A percentile compares a stretch with the other conserved stretches of the same genome.
Conservation (phyloP, 345 rosid species). For the Populus davidiana region DNA sequence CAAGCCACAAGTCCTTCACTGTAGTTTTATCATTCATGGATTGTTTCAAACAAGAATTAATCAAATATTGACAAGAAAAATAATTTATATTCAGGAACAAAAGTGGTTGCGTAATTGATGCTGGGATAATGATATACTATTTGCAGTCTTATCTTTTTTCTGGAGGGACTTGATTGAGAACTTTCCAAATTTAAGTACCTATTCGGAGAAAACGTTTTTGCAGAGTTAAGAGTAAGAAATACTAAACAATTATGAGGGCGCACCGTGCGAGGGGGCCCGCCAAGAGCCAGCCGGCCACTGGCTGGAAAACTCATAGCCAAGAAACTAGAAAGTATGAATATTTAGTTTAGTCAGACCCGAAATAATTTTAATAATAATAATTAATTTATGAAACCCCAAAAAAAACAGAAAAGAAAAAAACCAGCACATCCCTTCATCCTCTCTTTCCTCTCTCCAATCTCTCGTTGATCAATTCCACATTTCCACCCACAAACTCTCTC, state of each 20-base stretch:
- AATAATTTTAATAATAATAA: neutral
- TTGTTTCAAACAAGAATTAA: too few species aligned
- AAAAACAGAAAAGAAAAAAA: neutral
- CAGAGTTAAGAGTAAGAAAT: too few species aligned
- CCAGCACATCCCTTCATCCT: neutral
- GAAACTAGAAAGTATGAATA: neutral
- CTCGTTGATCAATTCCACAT: constrained; percentile 8
- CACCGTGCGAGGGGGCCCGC: constrained; percentile 10
- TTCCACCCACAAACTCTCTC: neutral
- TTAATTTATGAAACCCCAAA: neutral
- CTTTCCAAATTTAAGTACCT: neutral
- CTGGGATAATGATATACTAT: too few species aligned
- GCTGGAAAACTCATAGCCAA: neutral
- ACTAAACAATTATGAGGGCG: constrained; percentile 1
- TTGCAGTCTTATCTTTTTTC: too few species aligned
- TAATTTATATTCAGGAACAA: too few species aligned
- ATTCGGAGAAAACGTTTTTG: neutral
- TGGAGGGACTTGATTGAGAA: neutral
- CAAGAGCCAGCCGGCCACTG: constrained; percentile 1
- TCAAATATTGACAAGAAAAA: too few species aligned
- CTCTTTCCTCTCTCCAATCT: neutral
- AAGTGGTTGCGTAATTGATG: too few species aligned
- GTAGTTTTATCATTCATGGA: too few species aligned
- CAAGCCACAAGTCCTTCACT: too few species aligned
- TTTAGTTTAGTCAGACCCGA: neutral